A percentile compares a stretch with the other conserved stretches of the same genome.
These are phyloP conservation scores for Chalciporus piperatoides DNA, from an alignment of 1,284 basidiomycete genomes.

Conservation along the genomic window DNA sequence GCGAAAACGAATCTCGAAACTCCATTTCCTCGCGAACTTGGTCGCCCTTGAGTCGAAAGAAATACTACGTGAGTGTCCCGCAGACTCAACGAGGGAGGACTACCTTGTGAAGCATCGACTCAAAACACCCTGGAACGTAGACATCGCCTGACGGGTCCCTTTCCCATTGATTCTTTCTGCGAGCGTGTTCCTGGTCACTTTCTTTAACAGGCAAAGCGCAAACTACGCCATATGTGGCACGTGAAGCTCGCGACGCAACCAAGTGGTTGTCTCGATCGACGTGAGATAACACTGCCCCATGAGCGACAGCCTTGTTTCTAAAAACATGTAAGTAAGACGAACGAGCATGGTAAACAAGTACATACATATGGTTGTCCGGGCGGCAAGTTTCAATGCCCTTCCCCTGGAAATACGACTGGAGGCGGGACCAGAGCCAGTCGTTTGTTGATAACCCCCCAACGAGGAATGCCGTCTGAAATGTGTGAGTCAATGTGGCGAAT, in stretches of 20 bases:
- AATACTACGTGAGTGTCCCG: background rate
- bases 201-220: conserved; percentile 1
- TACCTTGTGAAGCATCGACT: conserved; percentile 4
- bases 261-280: conserved; percentile 37
- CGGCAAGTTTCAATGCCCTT: conserved; percentile 26
- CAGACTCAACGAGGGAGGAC: background rate
- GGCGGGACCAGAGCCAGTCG: conserved; percentile 39
- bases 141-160: conserved; percentile 1
- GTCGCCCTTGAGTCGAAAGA: background rate
- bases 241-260: conserved; percentile 41
- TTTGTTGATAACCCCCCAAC: conserved; percentile 44
- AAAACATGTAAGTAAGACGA: background rate
- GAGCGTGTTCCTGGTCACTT: conserved; percentile 4
- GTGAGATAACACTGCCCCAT: conserved; percentile 48
- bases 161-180: conserved; percentile 5
- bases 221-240: conserved; percentile 31
- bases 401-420: conserved; percentile 29
- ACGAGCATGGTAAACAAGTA: background rate
- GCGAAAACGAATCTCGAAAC: conserved; percentile 6
- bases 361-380: conserved; percentile 28
- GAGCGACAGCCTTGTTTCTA: conserved; percentile 51
- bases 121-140: conserved; percentile 9
- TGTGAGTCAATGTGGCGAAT: background rate
- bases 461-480: conserved; percentile 23
- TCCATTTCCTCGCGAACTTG: background rate